Base-by-base conservation (phyloP, 1,284 basidiomycete species). In the Athelia psychrophila region DNA sequence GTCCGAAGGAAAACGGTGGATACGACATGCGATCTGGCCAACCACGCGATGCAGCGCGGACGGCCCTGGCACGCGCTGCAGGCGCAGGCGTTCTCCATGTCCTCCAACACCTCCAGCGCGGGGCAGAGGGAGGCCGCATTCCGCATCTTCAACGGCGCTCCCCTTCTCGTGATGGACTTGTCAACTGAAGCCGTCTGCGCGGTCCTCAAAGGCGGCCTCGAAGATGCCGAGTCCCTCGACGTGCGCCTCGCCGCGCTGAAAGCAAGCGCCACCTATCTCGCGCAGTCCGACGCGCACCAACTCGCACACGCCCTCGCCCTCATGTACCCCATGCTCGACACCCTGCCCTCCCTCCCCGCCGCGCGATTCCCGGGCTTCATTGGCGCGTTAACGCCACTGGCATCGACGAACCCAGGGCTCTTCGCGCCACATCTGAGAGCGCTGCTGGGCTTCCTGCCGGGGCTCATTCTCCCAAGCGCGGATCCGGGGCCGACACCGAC, bases 1-100 rank as follows among this genome's bases (percentile, higher is more conserved):
- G 86, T 89, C 9, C 74, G 86, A n/a, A 75, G 78, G 22, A 88
- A 86, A 65, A 75, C 81, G 1, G 84, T 87, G 15, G 88, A 91
- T 60, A 86, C 88, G 1, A 75, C 87, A 22, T 81, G 79, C 52
- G 88, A 91, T 60, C 70, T 91, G 30, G 84, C 87, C 2, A 86
- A 85, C 55, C 80, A 87, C 50, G 80, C 80, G 13, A 88, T 91
- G 83, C 64, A 68, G 19, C 75, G 86, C 1, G 88, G 88, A 2
- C 67, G 86, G 16, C 88, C 88, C 2, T 91, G 89, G 87, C 87
- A 88, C 60, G 81, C 84, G 1, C 72, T 91, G 2, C 87, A 90
- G 62, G 80, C 78, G 0, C 84, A 85, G 53, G 76, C 77, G 0
- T 90, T 88, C 60, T 74, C 66, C 47, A 86, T 89, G 84, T n/a